Evolutionary conservation across 306 rosid species (phyloP), one percentile per base, ranked within the genome.

Genomic region (Senna siamea): DNA sequence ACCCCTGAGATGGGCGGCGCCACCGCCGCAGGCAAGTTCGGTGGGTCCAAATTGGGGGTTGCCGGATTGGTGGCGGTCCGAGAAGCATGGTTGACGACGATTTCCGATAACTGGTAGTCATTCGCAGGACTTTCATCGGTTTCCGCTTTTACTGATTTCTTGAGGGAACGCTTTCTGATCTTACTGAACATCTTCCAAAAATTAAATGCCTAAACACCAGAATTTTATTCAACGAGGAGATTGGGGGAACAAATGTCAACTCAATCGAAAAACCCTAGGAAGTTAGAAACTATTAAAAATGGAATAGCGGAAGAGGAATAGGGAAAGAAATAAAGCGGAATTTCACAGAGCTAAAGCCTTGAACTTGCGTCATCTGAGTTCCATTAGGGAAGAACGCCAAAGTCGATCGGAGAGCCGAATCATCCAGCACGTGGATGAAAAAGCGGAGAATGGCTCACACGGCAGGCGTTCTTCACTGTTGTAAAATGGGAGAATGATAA

Each of bases 31-130:
- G 56, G 51, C 13, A 23, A 19, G 43, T 64, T 63, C 15, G n/a
- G 70, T 0, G 82, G 46, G 8, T 84, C 88, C 51, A 80, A 66
- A 48, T 67, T 74, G 67, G 63, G 38, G 38, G 14, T 28, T 40
- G 73, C 22, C 3, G 72, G 7, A 12, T 15, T 53, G 69, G 61
- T 19, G 64, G 85, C 19, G 28, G 69, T 14, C 7, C 93, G 88
- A 32, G 88, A 88, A 1, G 93, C 88, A 59, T 88, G 93, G 70
- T 85, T 88, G 19, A 85, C 84, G 23, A 85, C 84, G 37, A 88
- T 85, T 65, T 82, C 83, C 53, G 23, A 65, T 12, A 79, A 76
- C 47, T 82, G 87, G 6, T 62, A 35, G 7, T 80, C 82, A 66
- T 50, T 66, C 11, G 35, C 26, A 15, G 79, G 17, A 61, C 7